phyloP scores from a whole-genome alignment of 495 filamentous ascomycete species.

The Neurospora sp. region DNA sequence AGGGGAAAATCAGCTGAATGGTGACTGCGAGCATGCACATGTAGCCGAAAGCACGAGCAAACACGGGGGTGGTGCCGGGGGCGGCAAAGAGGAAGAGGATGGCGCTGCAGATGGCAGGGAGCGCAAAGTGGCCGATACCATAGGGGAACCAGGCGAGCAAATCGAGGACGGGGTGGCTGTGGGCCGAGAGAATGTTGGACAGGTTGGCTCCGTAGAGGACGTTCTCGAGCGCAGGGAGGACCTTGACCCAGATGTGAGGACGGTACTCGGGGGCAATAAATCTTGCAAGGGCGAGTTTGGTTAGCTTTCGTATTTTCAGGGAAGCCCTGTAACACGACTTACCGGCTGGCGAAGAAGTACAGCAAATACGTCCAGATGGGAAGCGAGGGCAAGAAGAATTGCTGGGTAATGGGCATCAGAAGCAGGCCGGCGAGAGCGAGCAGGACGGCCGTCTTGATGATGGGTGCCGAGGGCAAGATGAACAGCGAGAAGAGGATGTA shows the following conservation, averaged over 20 bases:
- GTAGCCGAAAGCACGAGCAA: conserved; percentile 79
- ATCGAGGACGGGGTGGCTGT: conserved; percentile 70
- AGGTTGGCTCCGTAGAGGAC: conserved; percentile 94
- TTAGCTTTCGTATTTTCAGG: background rate
- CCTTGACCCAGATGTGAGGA: conserved; percentile 86
- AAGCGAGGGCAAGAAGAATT: conserved; percentile 83
- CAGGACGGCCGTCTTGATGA: conserved; percentile 59
- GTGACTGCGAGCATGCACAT: conserved; percentile 79
- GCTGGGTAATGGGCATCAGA: conserved; percentile 73
- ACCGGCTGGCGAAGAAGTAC: conserved; percentile 86
- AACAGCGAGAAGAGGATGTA: conserved; percentile 71
- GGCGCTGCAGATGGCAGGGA: conserved; percentile 61
- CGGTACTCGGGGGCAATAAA: conserved; percentile 80
- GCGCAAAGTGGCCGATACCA: conserved; percentile 77
- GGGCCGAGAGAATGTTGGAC: conserved; percentile 86
- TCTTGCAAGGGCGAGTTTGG: conserved; percentile 10
- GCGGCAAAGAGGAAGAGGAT: conserved; percentile 81
- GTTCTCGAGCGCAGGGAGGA: conserved; percentile 91
- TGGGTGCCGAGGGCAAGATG: conserved; percentile 64
- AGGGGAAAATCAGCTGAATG: conserved; percentile 82
- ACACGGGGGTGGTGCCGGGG: conserved; percentile 75
- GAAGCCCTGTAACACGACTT: conserved; percentile 30
- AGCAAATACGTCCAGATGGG: conserved; percentile 76
- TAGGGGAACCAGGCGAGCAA: conserved; percentile 91
- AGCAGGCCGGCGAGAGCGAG: conserved; percentile 60